phyloP scores from a whole-genome alignment of 768 basidiomycete species.

The Lactifluus rugatus region DNA sequence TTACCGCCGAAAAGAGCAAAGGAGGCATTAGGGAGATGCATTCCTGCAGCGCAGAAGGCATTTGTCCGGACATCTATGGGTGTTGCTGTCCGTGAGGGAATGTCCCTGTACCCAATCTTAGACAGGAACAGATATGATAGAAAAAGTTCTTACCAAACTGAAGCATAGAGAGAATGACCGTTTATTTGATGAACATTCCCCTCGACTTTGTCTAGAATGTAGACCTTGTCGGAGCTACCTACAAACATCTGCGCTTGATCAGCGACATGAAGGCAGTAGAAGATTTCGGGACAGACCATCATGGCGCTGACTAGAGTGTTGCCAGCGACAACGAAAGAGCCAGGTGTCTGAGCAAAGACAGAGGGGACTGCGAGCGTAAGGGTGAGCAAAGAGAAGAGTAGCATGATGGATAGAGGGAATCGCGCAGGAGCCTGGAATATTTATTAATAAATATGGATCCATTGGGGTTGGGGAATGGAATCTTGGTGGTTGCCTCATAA shows the following conservation, averaged over 20 bases:
- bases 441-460: too few relatives aligned
- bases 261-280: neutral
- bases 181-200: conserved; percentile 56
- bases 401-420: conserved; percentile 19
- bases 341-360: conserved; percentile 21
- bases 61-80: conserved; percentile 69
- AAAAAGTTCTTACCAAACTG: conserved; percentile 43
- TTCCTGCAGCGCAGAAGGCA: conserved; percentile 72
- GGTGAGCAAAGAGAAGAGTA: conserved; percentile 33
- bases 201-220: conserved; percentile 89
- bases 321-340: conserved; percentile 28
- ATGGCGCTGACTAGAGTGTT: conserved; percentile 40
- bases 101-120: conserved; percentile 39
- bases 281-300: conserved; percentile 34
- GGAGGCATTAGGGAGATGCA: conserved; percentile 74
- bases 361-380: conserved; percentile 25
- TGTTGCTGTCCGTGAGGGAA: conserved; percentile 44
- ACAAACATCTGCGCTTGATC: conserved; percentile 54
- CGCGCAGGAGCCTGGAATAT: too few relatives aligned
- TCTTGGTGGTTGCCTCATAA: too few relatives aligned
- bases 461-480: too few relatives aligned
- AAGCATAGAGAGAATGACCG: conserved; percentile 66
- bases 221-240: conserved; percentile 70
- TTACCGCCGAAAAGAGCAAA: conserved; percentile 73
- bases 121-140: neutral